phyloP scores from a whole-genome alignment of 1,139 yeast species.

The Yamadazyma jaroonii region DNA sequence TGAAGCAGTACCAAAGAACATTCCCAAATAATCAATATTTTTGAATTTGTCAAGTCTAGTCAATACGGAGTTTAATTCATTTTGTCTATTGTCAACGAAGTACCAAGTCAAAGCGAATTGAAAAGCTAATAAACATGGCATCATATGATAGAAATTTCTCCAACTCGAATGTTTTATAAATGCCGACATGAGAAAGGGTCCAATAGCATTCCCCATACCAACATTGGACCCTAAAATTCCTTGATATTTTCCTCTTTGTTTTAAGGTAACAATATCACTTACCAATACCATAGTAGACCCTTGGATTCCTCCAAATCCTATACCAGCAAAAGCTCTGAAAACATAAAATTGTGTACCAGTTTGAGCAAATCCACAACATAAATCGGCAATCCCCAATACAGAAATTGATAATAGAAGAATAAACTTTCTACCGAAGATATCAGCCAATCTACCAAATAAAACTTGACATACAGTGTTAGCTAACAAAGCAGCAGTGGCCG shows the following conservation, averaged over 20 bases:
- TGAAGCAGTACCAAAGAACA: conserved; percentile 41
- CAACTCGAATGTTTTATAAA: conserved; percentile 44
- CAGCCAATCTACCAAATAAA: conserved; percentile 41
- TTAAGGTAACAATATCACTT: conserved; percentile 42
- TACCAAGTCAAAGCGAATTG: conserved; percentile 26
- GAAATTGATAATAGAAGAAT: conserved; percentile 31
- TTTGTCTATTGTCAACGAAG: conserved; percentile 20
- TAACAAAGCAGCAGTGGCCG: conserved; percentile 47
- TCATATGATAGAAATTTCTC: conserved; percentile 49
- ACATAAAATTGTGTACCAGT: conserved; percentile 40
- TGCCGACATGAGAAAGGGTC: conserved; percentile 56
- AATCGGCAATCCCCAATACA: conserved; percentile 34
- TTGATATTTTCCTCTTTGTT: conserved; percentile 45
- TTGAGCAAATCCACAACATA: conserved; percentile 41
- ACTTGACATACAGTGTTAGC: conserved; percentile 47
- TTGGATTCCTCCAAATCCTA: conserved; percentile 45
- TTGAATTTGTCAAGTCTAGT: conserved; percentile 31
- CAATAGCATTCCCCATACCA: conserved; percentile 55
- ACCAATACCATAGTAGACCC: conserved; percentile 41
- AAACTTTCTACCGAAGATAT: conserved; percentile 44
- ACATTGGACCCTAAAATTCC: conserved; percentile 50
- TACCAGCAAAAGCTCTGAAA: conserved; percentile 44
- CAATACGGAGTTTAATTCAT: conserved; percentile 19
- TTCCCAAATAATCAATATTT: conserved; percentile 49
- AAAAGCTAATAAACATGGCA: conserved; percentile 41